phyloP scores from a whole-genome alignment of 768 basidiomycete species.

The Trametes villosa region DNA sequence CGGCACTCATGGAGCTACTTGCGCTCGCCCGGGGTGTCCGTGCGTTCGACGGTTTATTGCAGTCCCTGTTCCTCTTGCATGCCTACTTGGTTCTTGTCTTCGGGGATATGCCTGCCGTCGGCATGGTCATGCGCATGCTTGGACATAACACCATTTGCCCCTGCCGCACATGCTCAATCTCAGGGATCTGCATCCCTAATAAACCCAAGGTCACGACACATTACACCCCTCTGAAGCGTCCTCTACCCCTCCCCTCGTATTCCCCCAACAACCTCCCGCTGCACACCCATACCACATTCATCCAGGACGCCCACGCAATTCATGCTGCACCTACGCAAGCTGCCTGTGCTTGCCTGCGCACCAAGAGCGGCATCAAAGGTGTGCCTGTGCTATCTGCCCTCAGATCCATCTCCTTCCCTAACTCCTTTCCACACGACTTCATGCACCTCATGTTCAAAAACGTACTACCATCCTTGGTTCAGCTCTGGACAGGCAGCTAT shows the following conservation, averaged over 20 bases:
- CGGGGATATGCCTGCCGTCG: constrained; percentile 32
- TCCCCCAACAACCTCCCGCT: too few species aligned
- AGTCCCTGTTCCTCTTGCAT: constrained; percentile 19
- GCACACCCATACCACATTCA: too few species aligned
- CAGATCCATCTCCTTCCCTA: constrained; percentile 20
- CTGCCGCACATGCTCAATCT: constrained; percentile 30
- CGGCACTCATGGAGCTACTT: constrained; percentile 30
- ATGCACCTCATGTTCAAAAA: too few species aligned
- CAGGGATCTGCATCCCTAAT: constrained; percentile 18
- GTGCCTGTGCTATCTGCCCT: constrained; percentile 8
- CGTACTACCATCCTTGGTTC: constrained; percentile 24
- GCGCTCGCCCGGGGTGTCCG: constrained; percentile 25
- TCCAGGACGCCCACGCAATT: too few species aligned
- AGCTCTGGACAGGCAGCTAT: constrained; percentile 30
- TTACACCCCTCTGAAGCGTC: too few species aligned
- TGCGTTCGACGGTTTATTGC: constrained; percentile 1
- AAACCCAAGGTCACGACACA: too few species aligned
- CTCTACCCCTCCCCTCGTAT: too few species aligned
- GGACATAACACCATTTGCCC: constrained; percentile 27
- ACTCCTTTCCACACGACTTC: constrained; percentile 32
- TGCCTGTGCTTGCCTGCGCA: constrained; percentile 9
- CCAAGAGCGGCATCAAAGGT: constrained; percentile 21
- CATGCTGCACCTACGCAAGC: too few species aligned
- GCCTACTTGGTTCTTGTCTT: constrained; percentile 25
- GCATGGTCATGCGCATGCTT: too few species aligned